Evolutionary conservation across 148 eudicot genomes (phyloP).

Genomic region (Silene conica): DNA sequence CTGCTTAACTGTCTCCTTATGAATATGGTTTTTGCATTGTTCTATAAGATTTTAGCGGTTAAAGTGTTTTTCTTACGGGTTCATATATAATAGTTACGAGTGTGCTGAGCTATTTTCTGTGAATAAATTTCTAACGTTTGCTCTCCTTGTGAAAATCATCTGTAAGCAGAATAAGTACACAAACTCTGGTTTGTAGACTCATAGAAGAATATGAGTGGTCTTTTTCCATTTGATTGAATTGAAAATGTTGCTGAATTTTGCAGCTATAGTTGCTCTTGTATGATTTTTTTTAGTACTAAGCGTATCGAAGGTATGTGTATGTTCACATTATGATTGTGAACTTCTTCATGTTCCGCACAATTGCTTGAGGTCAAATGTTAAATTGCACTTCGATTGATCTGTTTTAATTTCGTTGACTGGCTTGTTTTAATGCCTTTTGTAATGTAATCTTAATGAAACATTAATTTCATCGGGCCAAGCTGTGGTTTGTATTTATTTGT

Average conservation of each 20-base stretch:
- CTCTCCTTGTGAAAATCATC: neutral
- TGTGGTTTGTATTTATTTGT: slow-evolving; percentile 19
- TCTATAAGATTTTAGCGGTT: neutral
- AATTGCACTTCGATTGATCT: neutral
- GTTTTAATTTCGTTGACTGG: neutral
- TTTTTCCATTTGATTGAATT: no score
- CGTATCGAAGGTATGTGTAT: neutral
- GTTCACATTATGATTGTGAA: neutral
- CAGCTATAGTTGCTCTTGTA: no score
- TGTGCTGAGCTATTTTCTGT: neutral
- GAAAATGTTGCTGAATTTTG: no score
- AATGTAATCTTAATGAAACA: neutral
- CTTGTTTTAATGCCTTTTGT: neutral
- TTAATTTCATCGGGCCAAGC: slow-evolving; percentile 3
- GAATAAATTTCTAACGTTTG: neutral
- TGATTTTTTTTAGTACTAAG: neutral
- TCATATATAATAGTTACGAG: neutral
- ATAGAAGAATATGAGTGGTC: no score
- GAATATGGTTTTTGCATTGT: neutral
- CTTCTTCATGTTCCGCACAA: neutral
- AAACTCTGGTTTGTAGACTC: no score
- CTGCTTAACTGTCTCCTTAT: neutral
- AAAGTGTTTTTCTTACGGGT: neutral
- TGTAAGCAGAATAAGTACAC: neutral
- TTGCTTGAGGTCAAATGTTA: neutral